Conservation (phyloP, 441 rosid species). For the Erysimum pusillum region DNA sequence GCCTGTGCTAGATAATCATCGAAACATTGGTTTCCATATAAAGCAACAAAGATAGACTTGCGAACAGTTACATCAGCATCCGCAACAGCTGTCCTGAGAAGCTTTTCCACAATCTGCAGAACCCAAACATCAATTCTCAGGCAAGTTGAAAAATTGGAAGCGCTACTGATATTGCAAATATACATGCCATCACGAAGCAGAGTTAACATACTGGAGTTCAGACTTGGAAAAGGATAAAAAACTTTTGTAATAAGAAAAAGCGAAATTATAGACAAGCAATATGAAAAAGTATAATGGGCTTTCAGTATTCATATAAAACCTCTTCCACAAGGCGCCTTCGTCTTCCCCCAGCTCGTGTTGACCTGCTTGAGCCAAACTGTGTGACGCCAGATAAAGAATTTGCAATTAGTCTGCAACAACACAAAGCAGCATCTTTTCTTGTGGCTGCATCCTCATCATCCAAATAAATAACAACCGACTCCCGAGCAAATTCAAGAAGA, state of each 20-base stretch:
- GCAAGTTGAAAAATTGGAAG: conserved; percentile 43
- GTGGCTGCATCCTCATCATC: conserved; percentile 97
- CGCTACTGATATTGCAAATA: conserved; percentile 25
- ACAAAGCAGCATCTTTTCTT: conserved; percentile 96
- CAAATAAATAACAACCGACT: conserved; percentile 88
- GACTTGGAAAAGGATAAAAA: conserved; percentile 14
- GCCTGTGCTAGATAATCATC: conserved; percentile 99
- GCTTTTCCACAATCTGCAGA: conserved; percentile 98
- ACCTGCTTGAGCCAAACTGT: conserved; percentile 80
- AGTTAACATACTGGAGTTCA: conserved; percentile 27
- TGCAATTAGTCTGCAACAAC: conserved; percentile 96
- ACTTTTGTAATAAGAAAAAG: conserved; percentile 18
- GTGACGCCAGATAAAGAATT: conserved; percentile 77
- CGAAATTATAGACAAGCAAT: conserved; percentile 23
- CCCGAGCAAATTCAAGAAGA: conserved; percentile 96
- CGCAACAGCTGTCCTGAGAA: conserved; percentile 94
- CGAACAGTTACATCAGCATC: conserved; percentile 99
- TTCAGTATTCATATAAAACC: conserved; percentile 57
- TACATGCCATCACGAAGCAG: conserved; percentile 40
- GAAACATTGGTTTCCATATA: conserved; percentile 84
- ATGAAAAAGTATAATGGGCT: conserved; percentile 11
- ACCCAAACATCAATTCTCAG: conserved; percentile 48
- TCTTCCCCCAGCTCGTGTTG: conserved; percentile 87
- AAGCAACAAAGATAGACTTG: conserved; percentile 85
- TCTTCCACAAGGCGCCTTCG: conserved; percentile 91